Evolutionary conservation across 1,139 yeast species (phyloP).

Genomic region (Yamadazyma atmosphaerica): DNA sequence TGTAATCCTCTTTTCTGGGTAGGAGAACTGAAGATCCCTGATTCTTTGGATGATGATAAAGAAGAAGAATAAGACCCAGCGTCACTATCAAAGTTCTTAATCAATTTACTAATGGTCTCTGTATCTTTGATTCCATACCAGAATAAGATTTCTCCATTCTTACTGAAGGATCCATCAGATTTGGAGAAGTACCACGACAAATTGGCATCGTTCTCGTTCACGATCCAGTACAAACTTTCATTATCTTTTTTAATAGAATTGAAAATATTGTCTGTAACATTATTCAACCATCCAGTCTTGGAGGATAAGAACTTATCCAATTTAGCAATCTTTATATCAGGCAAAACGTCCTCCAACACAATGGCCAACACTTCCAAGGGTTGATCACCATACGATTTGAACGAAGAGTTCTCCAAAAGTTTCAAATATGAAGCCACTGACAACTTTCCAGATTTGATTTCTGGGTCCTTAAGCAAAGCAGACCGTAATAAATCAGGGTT

Average conservation of each 20-base stretch:
- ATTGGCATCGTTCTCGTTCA: constrained; percentile 87
- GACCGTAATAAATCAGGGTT: constrained; percentile 73
- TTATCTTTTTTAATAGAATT: constrained; percentile 77
- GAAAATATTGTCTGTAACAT: constrained; percentile 94
- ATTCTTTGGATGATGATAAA: constrained; percentile 40
- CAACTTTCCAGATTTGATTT: constrained; percentile 65
- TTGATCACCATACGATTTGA: constrained; percentile 91
- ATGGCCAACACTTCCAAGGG: constrained; percentile 93
- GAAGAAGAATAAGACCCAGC: constrained; percentile 26
- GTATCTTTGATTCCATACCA: constrained; percentile 88
- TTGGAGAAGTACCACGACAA: constrained; percentile 89
- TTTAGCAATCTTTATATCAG: constrained; percentile 49
- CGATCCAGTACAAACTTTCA: constrained; percentile 78
- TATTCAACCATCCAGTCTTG: constrained; percentile 94
- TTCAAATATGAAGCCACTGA: constrained; percentile 84
- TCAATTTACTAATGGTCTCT: constrained; percentile 58
- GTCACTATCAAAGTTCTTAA: constrained; percentile 56
- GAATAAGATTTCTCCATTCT: constrained; percentile 85
- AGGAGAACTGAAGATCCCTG: constrained; percentile 41
- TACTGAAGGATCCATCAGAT: constrained; percentile 91
- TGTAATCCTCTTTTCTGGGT: constrained; percentile 45
- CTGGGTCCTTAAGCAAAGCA: constrained; percentile 77
- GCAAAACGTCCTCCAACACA: constrained; percentile 47
- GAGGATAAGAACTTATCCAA: constrained; percentile 87
- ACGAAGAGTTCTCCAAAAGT: constrained; percentile 59